Conservation (phyloP, 768 basidiomycete species). For the Terana coerulea region DNA sequence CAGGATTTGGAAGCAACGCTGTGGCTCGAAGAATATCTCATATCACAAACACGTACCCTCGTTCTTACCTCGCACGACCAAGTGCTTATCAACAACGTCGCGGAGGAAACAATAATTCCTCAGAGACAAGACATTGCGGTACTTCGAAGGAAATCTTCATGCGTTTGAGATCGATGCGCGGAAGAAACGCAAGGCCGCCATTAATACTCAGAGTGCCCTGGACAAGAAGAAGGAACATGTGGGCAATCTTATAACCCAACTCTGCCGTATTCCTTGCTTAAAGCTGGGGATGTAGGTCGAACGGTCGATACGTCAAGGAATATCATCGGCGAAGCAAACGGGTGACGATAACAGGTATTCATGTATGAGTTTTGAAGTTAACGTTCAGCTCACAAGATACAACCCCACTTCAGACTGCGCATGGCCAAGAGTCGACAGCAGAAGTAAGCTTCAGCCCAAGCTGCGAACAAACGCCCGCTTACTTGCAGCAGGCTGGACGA, state of each 20-base stretch:
- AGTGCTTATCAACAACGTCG: slow-evolving; percentile 20
- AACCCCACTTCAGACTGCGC: neutral
- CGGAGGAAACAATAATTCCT: slow-evolving; percentile 20
- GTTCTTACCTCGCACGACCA: slow-evolving; percentile 22
- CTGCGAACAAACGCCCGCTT: neutral
- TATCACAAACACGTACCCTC: slow-evolving; percentile 12
- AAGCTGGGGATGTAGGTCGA: slow-evolving; percentile 2
- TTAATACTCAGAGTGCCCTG: slow-evolving; percentile 16
- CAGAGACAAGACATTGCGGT: slow-evolving; percentile 16
- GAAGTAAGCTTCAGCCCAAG: slow-evolving; percentile 1
- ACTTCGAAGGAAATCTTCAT: slow-evolving; percentile 19
- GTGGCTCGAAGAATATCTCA: slow-evolving; percentile 9
- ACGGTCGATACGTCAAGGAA: slow-evolving; percentile 10
- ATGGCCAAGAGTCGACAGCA: slow-evolving; percentile 12
- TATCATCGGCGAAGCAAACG: slow-evolving; percentile 15
- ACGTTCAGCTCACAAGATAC: neutral
- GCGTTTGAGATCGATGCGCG: slow-evolving; percentile 20
- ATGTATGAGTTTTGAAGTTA: slow-evolving; percentile 9
- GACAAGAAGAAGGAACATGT: slow-evolving; percentile 19
- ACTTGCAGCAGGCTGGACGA: slow-evolving; percentile 10
- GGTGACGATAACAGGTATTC: slow-evolving; percentile 23
- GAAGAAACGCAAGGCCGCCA: slow-evolving; percentile 18
- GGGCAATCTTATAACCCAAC: neutral
- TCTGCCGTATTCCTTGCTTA: neutral
- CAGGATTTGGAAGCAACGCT: slow-evolving; percentile 12